Conservation (phyloP, 2,329 filamentous ascomycete genomes). For the Aspergillus intermedius region DNA sequence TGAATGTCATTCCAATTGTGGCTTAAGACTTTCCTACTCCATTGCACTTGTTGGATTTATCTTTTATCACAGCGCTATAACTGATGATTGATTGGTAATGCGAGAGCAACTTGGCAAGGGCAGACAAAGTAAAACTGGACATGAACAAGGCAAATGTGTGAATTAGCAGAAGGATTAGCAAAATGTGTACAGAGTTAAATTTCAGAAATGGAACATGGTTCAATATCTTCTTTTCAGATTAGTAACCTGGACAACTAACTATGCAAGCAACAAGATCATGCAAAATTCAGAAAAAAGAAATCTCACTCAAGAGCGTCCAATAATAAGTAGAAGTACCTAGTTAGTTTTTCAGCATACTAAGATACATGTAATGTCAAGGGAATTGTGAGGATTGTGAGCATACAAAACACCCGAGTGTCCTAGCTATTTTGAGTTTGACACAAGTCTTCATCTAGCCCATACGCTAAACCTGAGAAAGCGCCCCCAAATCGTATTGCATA, state of each 20-base stretch:
- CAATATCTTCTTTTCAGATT: neutral
- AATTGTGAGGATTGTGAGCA: neutral
- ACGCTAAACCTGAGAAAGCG: neutral
- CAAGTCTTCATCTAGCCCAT: neutral
- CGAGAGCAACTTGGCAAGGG: too few relatives aligned
- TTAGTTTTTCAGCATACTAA: neutral
- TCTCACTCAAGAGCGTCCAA: neutral
- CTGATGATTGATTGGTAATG: too few relatives aligned
- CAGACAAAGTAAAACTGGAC: too few relatives aligned
- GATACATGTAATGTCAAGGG: neutral
- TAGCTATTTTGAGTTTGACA: neutral
- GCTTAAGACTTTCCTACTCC: too few relatives aligned
- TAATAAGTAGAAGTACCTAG: neutral
- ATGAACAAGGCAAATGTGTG: too few relatives aligned
- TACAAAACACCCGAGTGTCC: neutral
- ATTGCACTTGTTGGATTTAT: too few relatives aligned
- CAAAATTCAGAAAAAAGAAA: neutral
- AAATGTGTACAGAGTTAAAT: neutral
- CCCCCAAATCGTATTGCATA: constrained; percentile 1
- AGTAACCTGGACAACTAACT: neutral
- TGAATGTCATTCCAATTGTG: too few relatives aligned
- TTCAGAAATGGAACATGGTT: neutral
- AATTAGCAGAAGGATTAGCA: too few relatives aligned
- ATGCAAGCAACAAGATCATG: neutral
- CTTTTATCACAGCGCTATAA: too few relatives aligned